phyloP scores from a whole-genome alignment of 495 filamentous ascomycete species.

The Neurospora discreta region DNA sequence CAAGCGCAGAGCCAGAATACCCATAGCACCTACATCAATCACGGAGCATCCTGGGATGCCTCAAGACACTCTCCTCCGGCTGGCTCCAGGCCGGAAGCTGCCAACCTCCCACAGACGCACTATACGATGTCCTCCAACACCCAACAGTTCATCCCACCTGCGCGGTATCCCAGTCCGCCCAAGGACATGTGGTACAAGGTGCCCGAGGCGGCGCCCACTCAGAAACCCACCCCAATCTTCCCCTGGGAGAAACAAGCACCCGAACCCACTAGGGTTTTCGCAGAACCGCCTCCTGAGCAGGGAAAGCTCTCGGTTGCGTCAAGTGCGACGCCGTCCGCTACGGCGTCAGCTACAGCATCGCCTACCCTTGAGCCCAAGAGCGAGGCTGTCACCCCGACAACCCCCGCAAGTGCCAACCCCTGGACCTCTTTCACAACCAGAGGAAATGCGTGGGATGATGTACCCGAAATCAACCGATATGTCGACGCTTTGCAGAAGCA shows the following conservation, averaged over 20 bases:
- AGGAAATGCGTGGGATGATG: constrained; percentile 81
- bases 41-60: background rate
- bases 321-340: constrained; percentile 9
- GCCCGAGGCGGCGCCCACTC: constrained; percentile 41
- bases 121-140: constrained; percentile 69
- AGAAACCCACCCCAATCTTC: constrained; percentile 59
- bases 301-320: constrained; percentile 12
- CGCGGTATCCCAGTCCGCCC: constrained; percentile 68
- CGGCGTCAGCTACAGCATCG: constrained; percentile 25
- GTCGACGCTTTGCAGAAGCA: constrained; percentile 58
- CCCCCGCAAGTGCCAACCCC: constrained; percentile 31
- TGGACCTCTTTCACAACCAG: constrained; percentile 49
- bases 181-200: constrained; percentile 77
- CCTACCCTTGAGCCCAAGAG: constrained; percentile 26
- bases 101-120: constrained; percentile 56
- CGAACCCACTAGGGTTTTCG: constrained; percentile 63
- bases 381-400: constrained; percentile 32
- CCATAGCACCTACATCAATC: background rate
- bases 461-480: constrained; percentile 71
- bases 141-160: constrained; percentile 61
- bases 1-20: constrained; percentile 6
- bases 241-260: constrained; percentile 68
- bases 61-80: constrained; percentile 60
- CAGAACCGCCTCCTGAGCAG: constrained; percentile 30
- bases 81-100: constrained; percentile 66